Evolutionary conservation across 1,284 basidiomycete genomes (phyloP), one percentile per base, ranked within the genome.

Genomic region (Leccinum griseonigrum): DNA sequence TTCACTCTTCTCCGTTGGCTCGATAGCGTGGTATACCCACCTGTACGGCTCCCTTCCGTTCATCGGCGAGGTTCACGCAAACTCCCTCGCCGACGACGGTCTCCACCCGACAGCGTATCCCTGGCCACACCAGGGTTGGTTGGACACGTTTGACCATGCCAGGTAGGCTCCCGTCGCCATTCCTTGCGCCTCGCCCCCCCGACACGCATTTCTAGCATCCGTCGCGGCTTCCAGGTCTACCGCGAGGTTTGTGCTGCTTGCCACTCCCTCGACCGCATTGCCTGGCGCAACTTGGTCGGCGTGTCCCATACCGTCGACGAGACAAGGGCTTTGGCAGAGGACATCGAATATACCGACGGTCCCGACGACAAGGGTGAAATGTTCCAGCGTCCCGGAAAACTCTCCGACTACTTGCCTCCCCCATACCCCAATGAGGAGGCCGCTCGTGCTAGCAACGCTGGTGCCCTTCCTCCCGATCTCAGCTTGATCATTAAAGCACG

Each of bases 351-450:
- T 79, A 85, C 88, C 71, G 97, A 99, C 74, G 97, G 97, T 59
- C 97, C 97, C 58, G 90, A 98, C 76, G 92, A 92, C 71, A 83
- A 92, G 69, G 97, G 97, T 66, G 94, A 98, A 78, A 98, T 98
- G 95, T 99, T 98, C 86, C 88, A 95, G 79, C 86, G 97, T 67
- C 97, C 97, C 43, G 98, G 95, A 79, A 98, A 98, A 80, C 88
- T 95, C 65, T 86, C 97, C 57, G 97, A 99, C 78, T 98, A 98
- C 81, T 85, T 99, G 85, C 97, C 97, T 64, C 77, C 85, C 57
- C 94, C 97, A 60, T 99, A 99, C 80, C 88, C 97, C 69, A 99
- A 99, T 76, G 97, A 98, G 71, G 95, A 98, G 83, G 97, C 97
- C 70, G 95, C 97, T 56, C 88, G 97, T 71, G 91, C 97, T 64